Conservation (phyloP, 805 yeast genomes). For the Candida nanaspora region DNA sequence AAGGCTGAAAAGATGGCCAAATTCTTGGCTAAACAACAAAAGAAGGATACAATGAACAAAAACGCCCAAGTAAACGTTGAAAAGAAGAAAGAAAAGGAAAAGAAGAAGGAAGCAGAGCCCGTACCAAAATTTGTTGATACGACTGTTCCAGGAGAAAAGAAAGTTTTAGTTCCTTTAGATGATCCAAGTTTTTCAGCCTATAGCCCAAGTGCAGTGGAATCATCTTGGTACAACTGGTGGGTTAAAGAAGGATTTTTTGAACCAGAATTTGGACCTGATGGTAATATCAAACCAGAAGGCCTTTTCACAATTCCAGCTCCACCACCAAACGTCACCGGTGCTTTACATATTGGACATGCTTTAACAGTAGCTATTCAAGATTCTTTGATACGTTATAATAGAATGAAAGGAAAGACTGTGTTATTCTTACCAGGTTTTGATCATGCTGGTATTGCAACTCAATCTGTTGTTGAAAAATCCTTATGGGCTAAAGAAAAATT, state of each 20-base stretch:
- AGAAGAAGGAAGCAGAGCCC: conserved; percentile 63
- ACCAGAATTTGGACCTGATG: conserved; percentile 75
- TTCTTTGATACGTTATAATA: conserved; percentile 82
- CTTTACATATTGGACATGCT: conserved; percentile 97
- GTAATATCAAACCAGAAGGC: conserved; percentile 76
- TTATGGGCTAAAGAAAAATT: conserved; percentile 80
- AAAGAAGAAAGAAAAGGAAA: conserved; percentile 56
- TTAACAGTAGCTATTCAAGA: conserved; percentile 94
- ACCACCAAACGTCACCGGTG: conserved; percentile 98
- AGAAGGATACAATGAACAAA: conserved; percentile 54
- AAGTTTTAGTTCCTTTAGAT: conserved; percentile 75
- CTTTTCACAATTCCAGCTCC: conserved; percentile 93
- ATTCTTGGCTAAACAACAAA: conserved; percentile 75
- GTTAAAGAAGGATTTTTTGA: conserved; percentile 76
- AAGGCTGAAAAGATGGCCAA: conserved; percentile 50
- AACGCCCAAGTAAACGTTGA: conserved; percentile 34
- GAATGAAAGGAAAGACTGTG: conserved; percentile 96
- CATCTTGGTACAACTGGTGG: conserved; percentile 99
- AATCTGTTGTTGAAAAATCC: conserved; percentile 95
- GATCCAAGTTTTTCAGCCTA: conserved; percentile 93
- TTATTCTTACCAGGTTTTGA: conserved; percentile 94
- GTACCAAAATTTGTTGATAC: conserved; percentile 80
- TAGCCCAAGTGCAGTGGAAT: conserved; percentile 86
- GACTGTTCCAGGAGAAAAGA: conserved; percentile 88
- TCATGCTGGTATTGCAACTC: conserved; percentile 99